Evolutionary conservation across 176 grass and related monocot genomes (phyloP), one percentile per base, ranked within the genome.

Genomic region (Puccinellia tenuiflora): DNA sequence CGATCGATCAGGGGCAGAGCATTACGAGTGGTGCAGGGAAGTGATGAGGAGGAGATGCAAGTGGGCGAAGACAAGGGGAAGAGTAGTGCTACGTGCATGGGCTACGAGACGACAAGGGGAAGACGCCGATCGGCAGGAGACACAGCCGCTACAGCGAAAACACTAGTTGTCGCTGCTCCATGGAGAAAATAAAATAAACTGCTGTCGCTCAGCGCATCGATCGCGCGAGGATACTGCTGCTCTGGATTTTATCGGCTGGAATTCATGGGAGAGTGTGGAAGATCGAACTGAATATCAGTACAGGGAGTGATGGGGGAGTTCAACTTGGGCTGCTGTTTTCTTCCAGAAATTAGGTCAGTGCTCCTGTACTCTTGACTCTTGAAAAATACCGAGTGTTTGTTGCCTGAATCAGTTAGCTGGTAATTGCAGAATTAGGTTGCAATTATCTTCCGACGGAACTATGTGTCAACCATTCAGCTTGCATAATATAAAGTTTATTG

Each of bases 31-130:
- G 64, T 47, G 6, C 2, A 11, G 53, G 11, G 53, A 22, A 21
- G 53, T 56, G 53, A 21, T 48, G 76, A 40, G 66, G 66, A n/a
- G n/a, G 35, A 26, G 64, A 68, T 52, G 78, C 68, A 78, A 67
- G 68, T 28, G 80, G 73, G 31, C 14, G 59, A 42, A 17, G 80
- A 87, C 88, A 90, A 90, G 75, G 47, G 79, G 68, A 84, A 87
- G 80, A 39, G 50, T 81, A 39, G 50, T 81, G 82, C 82, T 62
- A 52, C n/a, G 77, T 69, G 75, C 88, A 61, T 87, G 68, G 84
- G 81, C 25, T 34, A 35, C 17, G 50, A 75, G 57, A 84, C 39
- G 88, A 87, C 85, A 87, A 51, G 47, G 56, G 79, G 47, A 90
- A 86, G 66, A 79, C 30, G 88, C 73, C 71, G 71, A 74, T 74